phyloP scores from a whole-genome alignment of 768 basidiomycete species.

The Cubamyces lactineus region DNA sequence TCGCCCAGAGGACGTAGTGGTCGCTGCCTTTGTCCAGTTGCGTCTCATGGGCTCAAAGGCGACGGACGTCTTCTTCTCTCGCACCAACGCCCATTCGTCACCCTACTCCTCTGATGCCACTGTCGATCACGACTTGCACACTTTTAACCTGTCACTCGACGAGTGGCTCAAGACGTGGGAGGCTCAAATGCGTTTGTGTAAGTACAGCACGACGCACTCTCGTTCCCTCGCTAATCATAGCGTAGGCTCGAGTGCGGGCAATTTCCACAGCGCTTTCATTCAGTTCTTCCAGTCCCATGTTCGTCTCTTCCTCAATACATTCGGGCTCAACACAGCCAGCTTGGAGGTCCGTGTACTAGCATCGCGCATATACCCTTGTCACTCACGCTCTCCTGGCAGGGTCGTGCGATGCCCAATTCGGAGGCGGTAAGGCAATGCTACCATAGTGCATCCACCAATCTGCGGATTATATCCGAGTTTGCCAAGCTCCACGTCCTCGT shows the following conservation, averaged over 20 bases:
- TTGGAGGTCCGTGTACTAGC: conserved; percentile 42
- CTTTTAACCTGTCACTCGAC: conserved; percentile 72
- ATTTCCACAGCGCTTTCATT: conserved; percentile 77
- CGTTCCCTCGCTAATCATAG: conserved; percentile 1
- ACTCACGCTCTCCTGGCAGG: conserved; percentile 8
- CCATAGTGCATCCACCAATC: conserved; percentile 69
- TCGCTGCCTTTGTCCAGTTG: conserved; percentile 75
- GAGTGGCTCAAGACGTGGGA: conserved; percentile 77
- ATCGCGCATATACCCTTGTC: not conserved
- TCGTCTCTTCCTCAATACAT: conserved; percentile 81
- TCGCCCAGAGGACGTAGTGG: conserved; percentile 81
- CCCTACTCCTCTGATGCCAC: conserved; percentile 31
- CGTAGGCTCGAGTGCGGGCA: conserved; percentile 64
- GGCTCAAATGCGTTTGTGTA: conserved; percentile 72
- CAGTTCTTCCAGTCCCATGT: conserved; percentile 78
- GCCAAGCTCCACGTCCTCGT: conserved; percentile 70
- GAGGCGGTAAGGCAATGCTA: conserved; percentile 75
- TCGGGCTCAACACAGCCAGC: conserved; percentile 72
- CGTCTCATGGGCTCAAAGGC: conserved; percentile 68
- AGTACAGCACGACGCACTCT: not conserved
- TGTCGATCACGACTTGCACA: conserved; percentile 74
- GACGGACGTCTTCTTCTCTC: conserved; percentile 68
- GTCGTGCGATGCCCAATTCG: conserved; percentile 42
- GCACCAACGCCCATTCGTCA: conserved; percentile 39
- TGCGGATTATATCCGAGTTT: conserved; percentile 78